Conservation (phyloP, 208 protist species). For the Dictyostelium gargantuum region DNA sequence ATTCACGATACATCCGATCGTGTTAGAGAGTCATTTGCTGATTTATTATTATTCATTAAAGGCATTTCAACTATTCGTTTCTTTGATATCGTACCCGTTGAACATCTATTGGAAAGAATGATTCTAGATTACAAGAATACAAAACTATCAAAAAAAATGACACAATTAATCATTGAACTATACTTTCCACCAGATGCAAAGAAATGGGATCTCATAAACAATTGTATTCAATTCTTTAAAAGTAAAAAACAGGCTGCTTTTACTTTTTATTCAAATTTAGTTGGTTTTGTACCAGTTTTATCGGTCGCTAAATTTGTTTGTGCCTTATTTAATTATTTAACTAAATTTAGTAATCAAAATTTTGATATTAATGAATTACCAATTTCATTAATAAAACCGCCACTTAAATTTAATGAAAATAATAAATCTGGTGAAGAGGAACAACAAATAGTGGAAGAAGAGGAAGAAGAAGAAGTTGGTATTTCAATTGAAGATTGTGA, state of each 20-base stretch:
- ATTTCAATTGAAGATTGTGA: constrained; percentile 37
- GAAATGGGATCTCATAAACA: not conserved
- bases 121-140: constrained; percentile 4
- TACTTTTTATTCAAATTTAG: constrained; percentile 46
- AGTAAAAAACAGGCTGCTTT: constrained; percentile 1
- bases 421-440: not conserved
- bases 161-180: constrained; percentile 57
- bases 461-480: not conserved
- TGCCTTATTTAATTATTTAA: constrained; percentile 4
- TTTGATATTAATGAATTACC: not conserved
- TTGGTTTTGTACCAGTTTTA: not conserved
- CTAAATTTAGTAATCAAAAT: not conserved
- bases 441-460: not conserved
- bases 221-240: constrained; percentile 36
- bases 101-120: constrained; percentile 70
- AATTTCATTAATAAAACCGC: no score
- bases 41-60: constrained; percentile 78
- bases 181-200: constrained; percentile 71
- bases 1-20: constrained; percentile 83
- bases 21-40: constrained; percentile 73
- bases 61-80: constrained; percentile 72
- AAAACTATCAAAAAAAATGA: not conserved
- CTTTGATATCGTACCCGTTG: constrained; percentile 77
- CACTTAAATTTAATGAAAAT: not conserved
- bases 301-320: not conserved